Evolutionary conservation across 495 filamentous ascomycete genomes (phyloP).

Genomic region (Cercophora samala): DNA sequence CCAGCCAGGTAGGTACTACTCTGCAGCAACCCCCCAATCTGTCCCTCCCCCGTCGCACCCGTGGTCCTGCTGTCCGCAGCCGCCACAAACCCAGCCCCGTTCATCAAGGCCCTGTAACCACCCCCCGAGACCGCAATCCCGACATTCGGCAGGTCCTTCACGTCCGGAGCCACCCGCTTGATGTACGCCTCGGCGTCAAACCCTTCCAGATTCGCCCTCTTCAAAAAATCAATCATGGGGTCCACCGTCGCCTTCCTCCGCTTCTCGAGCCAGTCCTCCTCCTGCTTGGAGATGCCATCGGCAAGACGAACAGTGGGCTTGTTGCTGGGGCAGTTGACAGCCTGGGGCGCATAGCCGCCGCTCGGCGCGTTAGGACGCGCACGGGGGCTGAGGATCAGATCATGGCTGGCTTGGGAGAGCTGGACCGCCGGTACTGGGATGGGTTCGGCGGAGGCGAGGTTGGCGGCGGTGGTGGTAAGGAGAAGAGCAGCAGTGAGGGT

Average conservation of each 20-base stretch:
- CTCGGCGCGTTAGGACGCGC: conserved; percentile 54
- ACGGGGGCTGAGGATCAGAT: conserved; percentile 24
- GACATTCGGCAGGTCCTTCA: conserved; percentile 63
- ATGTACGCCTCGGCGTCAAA: conserved; percentile 76
- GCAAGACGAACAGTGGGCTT: conserved; percentile 53
- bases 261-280: conserved; percentile 61
- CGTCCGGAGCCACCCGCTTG: conserved; percentile 44
- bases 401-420: conserved; percentile 7
- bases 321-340: conserved; percentile 49
- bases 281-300: conserved; percentile 57
- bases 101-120: conserved; percentile 84
- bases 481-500: conserved; percentile 12
- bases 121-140: conserved; percentile 63
- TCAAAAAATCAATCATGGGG: conserved; percentile 71
- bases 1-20: conserved; percentile 80
- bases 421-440: conserved; percentile 9
- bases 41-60: conserved; percentile 61
- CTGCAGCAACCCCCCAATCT: conserved; percentile 83
- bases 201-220: conserved; percentile 65
- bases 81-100: conserved; percentile 80
- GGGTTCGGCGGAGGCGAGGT: conserved; percentile 22
- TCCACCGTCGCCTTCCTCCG: conserved; percentile 56
- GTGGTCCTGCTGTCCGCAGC: conserved; percentile 77
- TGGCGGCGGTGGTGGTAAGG: conserved; percentile 11
- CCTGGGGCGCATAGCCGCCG: conserved; percentile 53